Percentiles rank a stretch among this genome's conserved stretches.
Conservation (phyloP, 139 green algal species). For the Tetradesmus lagerheimii region DNA sequence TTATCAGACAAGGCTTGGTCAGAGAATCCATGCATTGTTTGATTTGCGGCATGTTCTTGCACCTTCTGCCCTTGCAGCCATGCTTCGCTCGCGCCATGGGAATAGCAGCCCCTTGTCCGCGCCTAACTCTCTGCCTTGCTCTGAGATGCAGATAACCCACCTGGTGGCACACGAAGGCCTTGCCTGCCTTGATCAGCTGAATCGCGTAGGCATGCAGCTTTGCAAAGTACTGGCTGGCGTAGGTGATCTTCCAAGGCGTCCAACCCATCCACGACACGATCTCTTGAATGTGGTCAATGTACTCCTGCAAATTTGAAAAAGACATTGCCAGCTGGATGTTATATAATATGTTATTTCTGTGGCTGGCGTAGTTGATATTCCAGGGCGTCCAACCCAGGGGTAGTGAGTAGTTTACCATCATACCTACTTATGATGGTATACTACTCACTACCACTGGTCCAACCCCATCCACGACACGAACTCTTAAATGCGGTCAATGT, state of each 20-base stretch:
- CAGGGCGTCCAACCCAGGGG: conserved; percentile 94
- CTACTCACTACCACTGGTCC: too few species aligned
- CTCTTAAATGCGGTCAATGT: conserved; percentile 98
- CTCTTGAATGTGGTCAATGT: conserved; percentile 98
- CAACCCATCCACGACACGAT: conserved; percentile 97
- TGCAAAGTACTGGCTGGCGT: conserved; percentile 97
- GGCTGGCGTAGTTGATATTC: conserved; percentile 94
- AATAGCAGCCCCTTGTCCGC: neutral
- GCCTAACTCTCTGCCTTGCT: too few species aligned
- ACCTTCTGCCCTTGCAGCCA: too few species aligned
- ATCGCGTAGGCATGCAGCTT: conserved; percentile 94
- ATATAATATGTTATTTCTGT: too few species aligned
- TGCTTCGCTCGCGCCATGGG: too few species aligned
- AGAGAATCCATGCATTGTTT: too few species aligned
- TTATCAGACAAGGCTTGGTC: too few species aligned
- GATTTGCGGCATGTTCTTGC: too few species aligned
- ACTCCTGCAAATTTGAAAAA: conserved; percentile 80
- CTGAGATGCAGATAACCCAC: neutral
- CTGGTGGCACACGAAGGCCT: conserved; percentile 98
- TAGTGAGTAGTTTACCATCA: too few species aligned
- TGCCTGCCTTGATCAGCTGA: conserved; percentile 91
- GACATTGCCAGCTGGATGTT: too few species aligned
- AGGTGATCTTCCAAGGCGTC: conserved; percentile 94
- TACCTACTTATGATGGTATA: too few species aligned
- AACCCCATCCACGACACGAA: conserved; percentile 96